Percentiles rank a stretch among this genome's conserved stretches.
phyloP scores from a whole-genome alignment of 2,329 filamentous ascomycete species.

The Calonectria multiphialidica region DNA sequence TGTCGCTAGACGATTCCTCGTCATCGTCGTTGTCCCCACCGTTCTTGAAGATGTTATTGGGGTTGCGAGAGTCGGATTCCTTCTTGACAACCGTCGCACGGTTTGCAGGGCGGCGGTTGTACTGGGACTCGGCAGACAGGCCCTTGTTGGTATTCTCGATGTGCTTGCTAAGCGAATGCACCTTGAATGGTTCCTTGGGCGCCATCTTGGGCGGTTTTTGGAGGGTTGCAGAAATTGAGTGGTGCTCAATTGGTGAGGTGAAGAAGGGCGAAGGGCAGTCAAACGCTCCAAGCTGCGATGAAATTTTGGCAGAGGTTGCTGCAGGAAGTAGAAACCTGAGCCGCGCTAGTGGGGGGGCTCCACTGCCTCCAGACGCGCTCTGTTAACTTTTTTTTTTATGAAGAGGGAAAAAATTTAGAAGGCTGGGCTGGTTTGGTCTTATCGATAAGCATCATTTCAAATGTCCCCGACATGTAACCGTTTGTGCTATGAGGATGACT shows the following conservation, averaged over 20 bases:
- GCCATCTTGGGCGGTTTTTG: conserved; percentile 48
- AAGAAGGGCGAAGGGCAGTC: conserved; percentile 26
- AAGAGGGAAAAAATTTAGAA: conserved; percentile 28
- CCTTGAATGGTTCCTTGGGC: conserved; percentile 50
- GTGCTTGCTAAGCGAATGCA: conserved; percentile 53
- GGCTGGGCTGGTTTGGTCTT: conserved; percentile 30
- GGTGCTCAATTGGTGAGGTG: conserved; percentile 37
- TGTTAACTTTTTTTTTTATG: conserved; percentile 23
- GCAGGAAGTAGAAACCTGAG: conserved; percentile 13
- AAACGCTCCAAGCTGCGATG: conserved; percentile 37
- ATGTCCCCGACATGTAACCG: not conserved
- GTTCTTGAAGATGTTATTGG: conserved; percentile 46
- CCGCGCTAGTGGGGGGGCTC: conserved; percentile 23
- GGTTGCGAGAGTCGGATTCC: conserved; percentile 35
- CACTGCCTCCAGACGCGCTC: conserved; percentile 28
- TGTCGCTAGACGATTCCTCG: conserved; percentile 48
- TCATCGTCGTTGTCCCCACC: conserved; percentile 47
- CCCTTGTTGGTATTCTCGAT: conserved; percentile 53
- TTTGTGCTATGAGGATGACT: not conserved
- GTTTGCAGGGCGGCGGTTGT: conserved; percentile 45
- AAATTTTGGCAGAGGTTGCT: conserved; percentile 42
- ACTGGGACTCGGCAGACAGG: conserved; percentile 48
- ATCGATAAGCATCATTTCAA: conserved; percentile 31
- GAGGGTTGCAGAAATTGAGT: conserved; percentile 28
- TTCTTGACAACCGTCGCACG: conserved; percentile 48